Evolutionary conservation across 1,139 yeast species (phyloP).

Genomic region (Geotrichum histeridarum): DNA sequence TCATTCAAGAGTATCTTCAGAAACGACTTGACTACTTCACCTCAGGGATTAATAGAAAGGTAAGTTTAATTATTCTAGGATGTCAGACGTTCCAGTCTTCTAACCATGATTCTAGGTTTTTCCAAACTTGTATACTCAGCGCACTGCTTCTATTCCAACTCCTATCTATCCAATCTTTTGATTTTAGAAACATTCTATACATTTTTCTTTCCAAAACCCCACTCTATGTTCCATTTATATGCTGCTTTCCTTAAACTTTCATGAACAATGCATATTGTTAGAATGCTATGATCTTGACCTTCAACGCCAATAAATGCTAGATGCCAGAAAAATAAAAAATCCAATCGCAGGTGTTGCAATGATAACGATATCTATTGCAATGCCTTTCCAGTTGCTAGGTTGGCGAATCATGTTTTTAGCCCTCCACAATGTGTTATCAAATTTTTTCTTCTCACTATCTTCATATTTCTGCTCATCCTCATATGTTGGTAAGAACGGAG

Average conservation of each 20-base stretch:
- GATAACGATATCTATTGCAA: conserved; percentile 10
- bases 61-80: not conserved
- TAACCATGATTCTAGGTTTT: not conserved
- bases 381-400: conserved; percentile 8
- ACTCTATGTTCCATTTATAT: no score
- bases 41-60: conserved; percentile 14
- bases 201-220: no score
- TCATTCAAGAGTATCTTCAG: conserved; percentile 63
- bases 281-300: not conserved
- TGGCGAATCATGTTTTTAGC: conserved; percentile 8
- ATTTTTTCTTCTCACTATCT: not conserved
- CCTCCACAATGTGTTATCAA: not conserved
- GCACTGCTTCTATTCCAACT: conserved; percentile 7
- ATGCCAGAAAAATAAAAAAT: conserved; percentile 11
- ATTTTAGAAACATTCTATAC: no score
- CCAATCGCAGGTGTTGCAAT: conserved; percentile 2
- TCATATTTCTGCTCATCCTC: not conserved
- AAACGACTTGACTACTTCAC: conserved; percentile 57
- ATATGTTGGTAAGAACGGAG: conserved; percentile 10
- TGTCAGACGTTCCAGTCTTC: not conserved
- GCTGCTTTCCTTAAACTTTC: no score
- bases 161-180: conserved; percentile 7
- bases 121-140: conserved; percentile 2
- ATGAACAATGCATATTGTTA: no score
- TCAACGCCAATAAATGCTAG: conserved; percentile 14